These are phyloP conservation scores for Onygena corvina DNA, from an alignment of 2,329 filamentous ascomycete species.

Conservation along the genomic window DNA sequence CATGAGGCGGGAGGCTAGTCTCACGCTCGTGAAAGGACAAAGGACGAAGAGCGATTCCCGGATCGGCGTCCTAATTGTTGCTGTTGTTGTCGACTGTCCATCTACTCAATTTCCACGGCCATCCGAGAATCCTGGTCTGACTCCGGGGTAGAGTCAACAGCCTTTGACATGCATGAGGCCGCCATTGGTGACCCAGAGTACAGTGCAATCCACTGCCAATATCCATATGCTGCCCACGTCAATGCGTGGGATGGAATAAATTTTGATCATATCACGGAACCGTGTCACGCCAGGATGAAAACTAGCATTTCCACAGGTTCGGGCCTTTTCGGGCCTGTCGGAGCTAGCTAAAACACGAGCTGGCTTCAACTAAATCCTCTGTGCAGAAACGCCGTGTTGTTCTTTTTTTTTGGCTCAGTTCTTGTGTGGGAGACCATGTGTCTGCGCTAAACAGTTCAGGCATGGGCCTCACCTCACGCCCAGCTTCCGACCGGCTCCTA, in stretches of 20 bases:
- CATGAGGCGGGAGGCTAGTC: neutral
- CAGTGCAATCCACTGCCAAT: neutral
- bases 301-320: neutral
- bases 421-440: neutral
- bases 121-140: neutral
- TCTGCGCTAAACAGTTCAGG: neutral
- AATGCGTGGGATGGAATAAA: neutral
- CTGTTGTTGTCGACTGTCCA: too few species aligned
- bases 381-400: conserved; percentile 4
- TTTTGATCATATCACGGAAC: too few species aligned
- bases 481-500: too few species aligned
- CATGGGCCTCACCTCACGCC: neutral
- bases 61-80: too few species aligned
- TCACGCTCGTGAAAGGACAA: neutral
- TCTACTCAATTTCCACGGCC: too few species aligned
- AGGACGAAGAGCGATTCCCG: neutral
- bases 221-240: conserved; percentile 5
- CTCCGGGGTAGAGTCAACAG: neutral
- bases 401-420: neutral
- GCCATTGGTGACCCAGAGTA: too few species aligned
- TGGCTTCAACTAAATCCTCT: too few species aligned
- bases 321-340: neutral
- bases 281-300: too few species aligned
- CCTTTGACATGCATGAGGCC: conserved; percentile 2
- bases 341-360: neutral